Evolutionary conservation across 306 rosid genomes (phyloP).

Genomic region (Psophocarpus tetragonolobus): DNA sequence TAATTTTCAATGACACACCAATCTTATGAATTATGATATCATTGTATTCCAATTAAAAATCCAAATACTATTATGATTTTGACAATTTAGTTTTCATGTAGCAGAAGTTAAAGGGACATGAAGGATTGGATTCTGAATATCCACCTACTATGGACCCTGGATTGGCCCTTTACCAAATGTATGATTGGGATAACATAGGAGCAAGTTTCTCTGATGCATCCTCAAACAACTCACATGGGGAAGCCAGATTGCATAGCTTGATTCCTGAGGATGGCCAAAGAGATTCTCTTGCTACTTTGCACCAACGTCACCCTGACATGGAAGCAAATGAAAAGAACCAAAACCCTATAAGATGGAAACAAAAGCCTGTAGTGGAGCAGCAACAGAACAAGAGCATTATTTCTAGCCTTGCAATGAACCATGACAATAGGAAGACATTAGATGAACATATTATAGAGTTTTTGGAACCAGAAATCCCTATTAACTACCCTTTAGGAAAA

Average conservation of each 20-base stretch:
- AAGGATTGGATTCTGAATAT: slow-evolving; percentile 43
- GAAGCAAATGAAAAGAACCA: slow-evolving; percentile 43
- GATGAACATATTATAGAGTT: slow-evolving; percentile 60
- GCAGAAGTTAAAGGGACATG: slow-evolving; percentile 56
- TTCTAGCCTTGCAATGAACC: slow-evolving; percentile 34
- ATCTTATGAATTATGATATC: not conserved
- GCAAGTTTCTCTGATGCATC: slow-evolving; percentile 35
- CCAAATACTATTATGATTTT: not conserved
- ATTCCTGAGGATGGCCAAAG: slow-evolving; percentile 6
- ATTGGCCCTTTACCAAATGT: slow-evolving; percentile 14
- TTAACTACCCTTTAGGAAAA: slow-evolving; percentile 35
- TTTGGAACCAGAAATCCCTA: slow-evolving; percentile 17
- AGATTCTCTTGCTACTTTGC: slow-evolving; percentile 27
- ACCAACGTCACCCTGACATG: slow-evolving; percentile 36
- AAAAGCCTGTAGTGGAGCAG: slow-evolving; percentile 38
- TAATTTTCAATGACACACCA: not conserved
- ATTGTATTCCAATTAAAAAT: not conserved
- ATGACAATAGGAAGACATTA: slow-evolving; percentile 37
- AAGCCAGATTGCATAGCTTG: slow-evolving; percentile 22
- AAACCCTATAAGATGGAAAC: slow-evolving; percentile 48
- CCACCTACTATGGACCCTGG: slow-evolving; percentile 28
- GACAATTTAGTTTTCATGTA: not conserved
- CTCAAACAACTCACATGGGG: slow-evolving; percentile 24
- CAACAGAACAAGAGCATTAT: slow-evolving; percentile 41
- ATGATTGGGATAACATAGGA: slow-evolving; percentile 27